phyloP scores from a whole-genome alignment of 768 basidiomycete species.

The Suillus fuscotomentosus region DNA sequence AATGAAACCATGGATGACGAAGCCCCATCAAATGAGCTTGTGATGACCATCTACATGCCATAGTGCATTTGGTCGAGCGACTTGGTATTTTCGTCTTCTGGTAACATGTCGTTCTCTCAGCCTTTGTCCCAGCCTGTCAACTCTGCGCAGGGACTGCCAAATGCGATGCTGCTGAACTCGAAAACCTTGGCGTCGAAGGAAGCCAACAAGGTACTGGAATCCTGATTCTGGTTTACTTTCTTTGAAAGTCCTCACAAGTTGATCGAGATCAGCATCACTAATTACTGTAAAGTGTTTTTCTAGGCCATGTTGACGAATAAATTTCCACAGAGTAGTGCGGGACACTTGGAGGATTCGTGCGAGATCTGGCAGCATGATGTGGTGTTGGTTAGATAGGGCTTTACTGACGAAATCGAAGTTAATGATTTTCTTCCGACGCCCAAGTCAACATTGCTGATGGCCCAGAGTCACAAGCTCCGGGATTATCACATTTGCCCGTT shows the following conservation, averaged over 20 bases:
- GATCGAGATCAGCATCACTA: neutral
- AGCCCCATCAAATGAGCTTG: slow-evolving; percentile 35
- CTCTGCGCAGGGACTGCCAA: too few species aligned
- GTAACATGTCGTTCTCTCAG: too few species aligned
- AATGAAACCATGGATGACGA: slow-evolving; percentile 34
- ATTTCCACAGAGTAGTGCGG: too few species aligned
- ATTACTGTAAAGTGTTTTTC: too few species aligned
- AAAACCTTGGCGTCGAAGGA: neutral
- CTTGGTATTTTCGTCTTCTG: too few species aligned
- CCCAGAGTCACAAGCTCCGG: too few species aligned
- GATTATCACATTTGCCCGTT: too few species aligned
- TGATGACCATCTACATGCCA: slow-evolving; percentile 24
- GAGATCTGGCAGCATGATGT: slow-evolving; percentile 2
- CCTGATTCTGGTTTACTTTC: neutral
- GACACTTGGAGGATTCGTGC: neutral
- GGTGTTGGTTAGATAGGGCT: slow-evolving; percentile 6
- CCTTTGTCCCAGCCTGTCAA: too few species aligned
- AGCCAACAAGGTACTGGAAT: neutral
- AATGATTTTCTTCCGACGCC: too few species aligned
- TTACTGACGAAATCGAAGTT: neutral
- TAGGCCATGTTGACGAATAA: too few species aligned
- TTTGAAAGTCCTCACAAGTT: neutral
- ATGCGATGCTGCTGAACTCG: neutral
- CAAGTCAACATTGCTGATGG: neutral
- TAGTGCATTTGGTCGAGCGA: slow-evolving; percentile 18